These are phyloP conservation scores for Sphaerobolus stellatus DNA, from an alignment of 1,284 basidiomycete species.

Conservation along the genomic window DNA sequence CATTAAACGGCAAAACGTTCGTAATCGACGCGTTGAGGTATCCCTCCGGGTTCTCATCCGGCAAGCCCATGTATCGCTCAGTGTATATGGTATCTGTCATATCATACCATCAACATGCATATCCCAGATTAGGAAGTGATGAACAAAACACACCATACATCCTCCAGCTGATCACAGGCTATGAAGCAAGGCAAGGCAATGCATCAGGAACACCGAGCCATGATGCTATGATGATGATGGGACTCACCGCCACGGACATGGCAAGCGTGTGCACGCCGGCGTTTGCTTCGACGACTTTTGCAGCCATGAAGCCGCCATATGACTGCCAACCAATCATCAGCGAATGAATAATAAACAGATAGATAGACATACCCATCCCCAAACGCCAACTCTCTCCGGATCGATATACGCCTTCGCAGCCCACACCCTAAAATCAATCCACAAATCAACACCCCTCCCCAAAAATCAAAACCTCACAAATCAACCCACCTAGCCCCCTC, in stretches of 20 bases:
- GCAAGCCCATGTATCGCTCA: constrained; percentile 95
- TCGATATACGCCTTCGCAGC: constrained; percentile 78
- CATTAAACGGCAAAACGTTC: constrained; percentile 80
- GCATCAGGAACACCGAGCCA: not conserved
- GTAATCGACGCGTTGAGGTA: constrained; percentile 85
- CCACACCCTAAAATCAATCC: constrained; percentile 53
- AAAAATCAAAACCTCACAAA: constrained; percentile 10
- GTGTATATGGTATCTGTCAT: constrained; percentile 82
- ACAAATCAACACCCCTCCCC: constrained; percentile 11
- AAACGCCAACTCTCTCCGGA: constrained; percentile 82
- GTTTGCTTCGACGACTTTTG: constrained; percentile 86
- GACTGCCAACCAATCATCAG: constrained; percentile 48
- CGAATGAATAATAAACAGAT: not conserved
- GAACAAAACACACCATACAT: constrained; percentile 67
- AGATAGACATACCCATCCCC: constrained; percentile 82
- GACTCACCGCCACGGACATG: constrained; percentile 82
- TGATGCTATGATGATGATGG: constrained; percentile 1
- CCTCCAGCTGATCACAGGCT: constrained; percentile 85
- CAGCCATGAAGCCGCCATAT: constrained; percentile 91
- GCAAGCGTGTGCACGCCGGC: constrained; percentile 85
- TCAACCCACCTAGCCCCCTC: constrained; percentile 71
- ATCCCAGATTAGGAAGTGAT: constrained; percentile 19
- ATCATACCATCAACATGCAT: constrained; percentile 8
- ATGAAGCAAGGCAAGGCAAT: constrained; percentile 5
- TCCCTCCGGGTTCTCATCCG: constrained; percentile 72